These are phyloP conservation scores for Termitomyces sp. DNA, from an alignment of 768 basidiomycete species.

Conservation along the genomic window DNA sequence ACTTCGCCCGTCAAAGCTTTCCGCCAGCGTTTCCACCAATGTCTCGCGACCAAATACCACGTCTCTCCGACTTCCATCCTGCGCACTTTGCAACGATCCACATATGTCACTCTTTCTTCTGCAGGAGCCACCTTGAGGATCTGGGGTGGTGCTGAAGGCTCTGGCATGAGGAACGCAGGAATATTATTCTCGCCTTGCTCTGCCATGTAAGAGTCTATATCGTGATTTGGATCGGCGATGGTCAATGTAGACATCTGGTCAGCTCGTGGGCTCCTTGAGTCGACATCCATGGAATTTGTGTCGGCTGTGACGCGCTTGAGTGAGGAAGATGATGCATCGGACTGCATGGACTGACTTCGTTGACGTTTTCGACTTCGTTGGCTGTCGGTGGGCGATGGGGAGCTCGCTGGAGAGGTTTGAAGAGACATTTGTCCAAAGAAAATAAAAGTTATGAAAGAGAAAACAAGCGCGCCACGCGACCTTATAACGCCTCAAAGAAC, in stretches of 20 bases:
- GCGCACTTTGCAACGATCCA: constrained; percentile 42
- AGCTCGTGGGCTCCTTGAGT: constrained; percentile 31
- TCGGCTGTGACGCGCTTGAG: constrained; percentile 80
- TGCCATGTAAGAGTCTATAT: constrained; percentile 69
- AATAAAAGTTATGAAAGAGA: constrained; percentile 5
- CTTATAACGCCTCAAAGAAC: constrained; percentile 3
- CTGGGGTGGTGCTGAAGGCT: constrained; percentile 18
- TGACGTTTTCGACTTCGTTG: constrained; percentile 62
- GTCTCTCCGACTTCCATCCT: constrained; percentile 63
- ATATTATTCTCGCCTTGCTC: constrained; percentile 46
- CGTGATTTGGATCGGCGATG: constrained; percentile 40
- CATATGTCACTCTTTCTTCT: constrained; percentile 45
- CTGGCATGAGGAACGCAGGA: constrained; percentile 25
- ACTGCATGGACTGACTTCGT: constrained; percentile 74
- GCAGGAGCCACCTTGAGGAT: constrained; percentile 26
- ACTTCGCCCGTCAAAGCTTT: constrained; percentile 65
- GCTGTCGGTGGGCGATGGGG: constrained; percentile 38
- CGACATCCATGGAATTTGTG: constrained; percentile 43
- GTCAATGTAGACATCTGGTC: constrained; percentile 43
- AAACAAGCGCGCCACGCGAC: constrained; percentile 11
- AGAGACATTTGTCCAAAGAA: constrained; percentile 35
- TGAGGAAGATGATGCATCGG: constrained; percentile 66
- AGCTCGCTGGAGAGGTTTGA: constrained; percentile 42
- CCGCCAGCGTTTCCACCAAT: constrained; percentile 76
- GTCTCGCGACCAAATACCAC: constrained; percentile 73